These are phyloP conservation scores for Phytophthora fragariaefolia DNA, from an alignment of 352 stramenopile genomes.

Conservation along the genomic window DNA sequence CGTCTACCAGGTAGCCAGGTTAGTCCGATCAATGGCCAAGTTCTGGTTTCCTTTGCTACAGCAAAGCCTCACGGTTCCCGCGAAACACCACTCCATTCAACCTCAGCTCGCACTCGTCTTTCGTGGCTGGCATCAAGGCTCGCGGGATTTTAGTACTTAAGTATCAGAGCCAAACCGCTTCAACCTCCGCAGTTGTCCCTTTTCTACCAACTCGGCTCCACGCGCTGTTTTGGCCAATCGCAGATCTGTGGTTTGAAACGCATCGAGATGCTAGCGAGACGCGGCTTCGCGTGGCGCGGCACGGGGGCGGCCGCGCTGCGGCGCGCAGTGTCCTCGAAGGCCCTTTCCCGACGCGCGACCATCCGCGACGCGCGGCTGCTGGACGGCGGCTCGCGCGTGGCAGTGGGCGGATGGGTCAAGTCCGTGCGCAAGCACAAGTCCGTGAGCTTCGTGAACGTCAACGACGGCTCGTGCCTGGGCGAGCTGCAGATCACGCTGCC, in stretches of 20 bases:
- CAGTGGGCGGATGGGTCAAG: slow-evolving; percentile 93
- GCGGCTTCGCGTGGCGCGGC: slow-evolving; percentile 17
- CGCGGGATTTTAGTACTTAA: no score
- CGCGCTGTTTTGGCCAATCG: slow-evolving; percentile 18
- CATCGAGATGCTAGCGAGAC: slow-evolving; percentile 32
- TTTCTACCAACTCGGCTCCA: no score
- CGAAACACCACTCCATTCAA: no score
- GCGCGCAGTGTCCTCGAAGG: slow-evolving; percentile 28
- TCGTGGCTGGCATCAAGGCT: no score
- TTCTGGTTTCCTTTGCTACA: no score
- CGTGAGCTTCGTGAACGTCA: slow-evolving; percentile 97
- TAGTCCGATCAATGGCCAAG: no score
- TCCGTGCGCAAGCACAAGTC: slow-evolving; percentile 98
- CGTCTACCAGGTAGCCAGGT: no score
- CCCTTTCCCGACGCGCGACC: slow-evolving; percentile 37
- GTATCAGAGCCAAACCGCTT: no score
- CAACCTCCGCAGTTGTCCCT: no score
- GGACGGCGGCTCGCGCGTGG: slow-evolving; percentile 48
- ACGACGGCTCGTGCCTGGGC: slow-evolving; percentile 93
- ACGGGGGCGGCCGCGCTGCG: slow-evolving; percentile 10
- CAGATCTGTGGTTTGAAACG: slow-evolving; percentile 23
- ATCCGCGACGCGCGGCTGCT: slow-evolving; percentile 55
- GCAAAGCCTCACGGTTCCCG: no score
- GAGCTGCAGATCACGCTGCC: slow-evolving; percentile 93
- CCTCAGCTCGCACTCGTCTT: no score